A percentile compares a stretch with the other conserved stretches of the same genome.
These are phyloP conservation scores for Plasmodium coatneyi DNA, from an alignment of 169 alveolate genomes.

Conservation along the genomic window DNA sequence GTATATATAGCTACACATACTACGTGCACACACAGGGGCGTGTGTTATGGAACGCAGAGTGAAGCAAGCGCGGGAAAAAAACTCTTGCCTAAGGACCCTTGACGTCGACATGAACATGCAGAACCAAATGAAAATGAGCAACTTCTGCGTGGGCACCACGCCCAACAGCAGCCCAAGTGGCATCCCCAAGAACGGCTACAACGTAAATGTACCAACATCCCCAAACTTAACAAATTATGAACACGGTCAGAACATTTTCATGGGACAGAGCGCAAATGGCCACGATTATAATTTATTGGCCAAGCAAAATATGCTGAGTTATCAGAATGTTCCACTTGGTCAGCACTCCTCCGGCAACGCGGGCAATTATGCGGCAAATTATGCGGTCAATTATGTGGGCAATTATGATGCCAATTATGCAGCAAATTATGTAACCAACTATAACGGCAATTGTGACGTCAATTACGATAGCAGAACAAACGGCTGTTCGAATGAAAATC, in stretches of 20 bases:
- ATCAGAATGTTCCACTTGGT: background rate
- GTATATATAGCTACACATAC: background rate
- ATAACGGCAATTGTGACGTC: no score
- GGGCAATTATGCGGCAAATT: background rate
- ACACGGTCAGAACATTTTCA: constrained; percentile 6
- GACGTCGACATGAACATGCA: background rate
- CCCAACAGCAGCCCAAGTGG: background rate
- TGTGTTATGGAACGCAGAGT: constrained; percentile 36
- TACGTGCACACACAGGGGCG: background rate
- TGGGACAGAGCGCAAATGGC: background rate
- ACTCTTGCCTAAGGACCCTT: constrained; percentile 7
- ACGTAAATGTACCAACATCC: constrained; percentile 7
- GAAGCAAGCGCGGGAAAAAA: background rate
- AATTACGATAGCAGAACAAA: background rate
- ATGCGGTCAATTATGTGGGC: background rate
- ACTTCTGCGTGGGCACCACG: background rate
- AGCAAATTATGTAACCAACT: background rate
- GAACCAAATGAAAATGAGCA: constrained; percentile 20
- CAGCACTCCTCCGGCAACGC: background rate
- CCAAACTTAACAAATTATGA: background rate
- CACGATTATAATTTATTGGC: constrained; percentile 23
- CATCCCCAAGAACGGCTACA: constrained; percentile 5
- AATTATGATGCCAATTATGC: background rate
- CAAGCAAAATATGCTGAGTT: background rate
- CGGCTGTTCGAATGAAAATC: background rate